Evolutionary conservation across 2,329 filamentous ascomycete species (phyloP).

Genomic region (Fusarium nurragi): DNA sequence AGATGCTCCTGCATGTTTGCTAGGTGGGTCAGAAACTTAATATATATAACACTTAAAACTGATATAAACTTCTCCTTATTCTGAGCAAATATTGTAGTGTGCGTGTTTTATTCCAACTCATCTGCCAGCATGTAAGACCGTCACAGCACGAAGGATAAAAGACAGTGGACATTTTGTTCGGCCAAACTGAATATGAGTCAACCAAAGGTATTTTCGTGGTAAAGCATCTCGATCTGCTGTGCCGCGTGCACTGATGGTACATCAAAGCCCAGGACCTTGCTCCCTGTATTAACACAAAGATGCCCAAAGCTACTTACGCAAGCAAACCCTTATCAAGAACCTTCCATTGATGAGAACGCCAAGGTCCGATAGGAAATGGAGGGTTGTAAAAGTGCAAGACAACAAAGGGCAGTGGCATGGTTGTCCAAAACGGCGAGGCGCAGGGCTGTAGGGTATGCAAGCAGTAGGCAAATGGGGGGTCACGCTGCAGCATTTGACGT

Average conservation of each 20-base stretch:
- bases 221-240: no score
- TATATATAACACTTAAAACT: no score
- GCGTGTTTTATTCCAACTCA: no score
- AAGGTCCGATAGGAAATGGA: not conserved
- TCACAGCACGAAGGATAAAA: no score
- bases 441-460: constrained; percentile 28
- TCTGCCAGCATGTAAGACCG: no score
- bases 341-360: not conserved
- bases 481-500: constrained; percentile 31
- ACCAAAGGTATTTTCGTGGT: no score
- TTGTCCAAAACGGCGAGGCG: constrained; percentile 28
- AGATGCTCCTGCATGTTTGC: no score
- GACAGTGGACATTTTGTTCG: no score
- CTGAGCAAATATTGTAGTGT: no score
- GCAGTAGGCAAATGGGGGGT: constrained; percentile 18
- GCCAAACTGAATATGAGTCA: no score
- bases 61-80: no score
- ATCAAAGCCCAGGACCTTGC: not conserved
- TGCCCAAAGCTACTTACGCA: not conserved
- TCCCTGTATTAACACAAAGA: not conserved
- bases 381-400: constrained; percentile 8
- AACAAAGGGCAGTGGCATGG: constrained; percentile 9
- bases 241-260: not conserved
- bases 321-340: not conserved
- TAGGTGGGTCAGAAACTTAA: no score